Evolutionary conservation across 257 asterid species (phyloP).

Genomic region (Ballota nigra): DNA sequence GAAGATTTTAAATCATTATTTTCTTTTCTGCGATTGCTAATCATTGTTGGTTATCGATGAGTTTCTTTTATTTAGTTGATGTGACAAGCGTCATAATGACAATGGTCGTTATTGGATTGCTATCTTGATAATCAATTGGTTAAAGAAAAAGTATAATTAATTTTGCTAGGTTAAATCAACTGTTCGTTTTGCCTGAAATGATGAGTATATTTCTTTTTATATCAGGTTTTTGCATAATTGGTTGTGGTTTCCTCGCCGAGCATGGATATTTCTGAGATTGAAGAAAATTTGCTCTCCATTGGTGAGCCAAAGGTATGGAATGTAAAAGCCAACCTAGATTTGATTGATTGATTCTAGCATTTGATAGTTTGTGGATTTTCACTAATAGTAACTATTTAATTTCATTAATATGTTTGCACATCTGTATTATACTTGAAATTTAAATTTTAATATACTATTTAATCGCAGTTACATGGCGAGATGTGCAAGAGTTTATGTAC

Average conservation of each 20-base stretch:
- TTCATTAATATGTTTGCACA: neutral
- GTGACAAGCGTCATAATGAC: slow-evolving; percentile 19
- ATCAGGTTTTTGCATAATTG: slow-evolving; percentile 36
- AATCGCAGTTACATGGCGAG: slow-evolving; percentile 85
- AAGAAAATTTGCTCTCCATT: slow-evolving; percentile 64
- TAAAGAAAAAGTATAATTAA: neutral
- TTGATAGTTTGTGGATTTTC: slow-evolving; percentile 1
- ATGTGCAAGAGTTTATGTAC: slow-evolving; percentile 87
- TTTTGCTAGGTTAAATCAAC: slow-evolving; percentile 14
- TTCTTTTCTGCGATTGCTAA: slow-evolving; percentile 13
- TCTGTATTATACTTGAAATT: neutral
- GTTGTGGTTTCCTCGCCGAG: slow-evolving; percentile 21
- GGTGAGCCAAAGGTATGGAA: slow-evolving; percentile 88
- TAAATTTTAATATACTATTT: neutral
- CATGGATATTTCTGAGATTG: slow-evolving; percentile 79
- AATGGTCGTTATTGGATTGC: slow-evolving; percentile 22
- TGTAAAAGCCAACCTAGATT: slow-evolving; percentile 1
- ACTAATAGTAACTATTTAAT: neutral
- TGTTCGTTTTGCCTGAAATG: slow-evolving; percentile 12
- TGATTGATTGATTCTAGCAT: slow-evolving; percentile 12
- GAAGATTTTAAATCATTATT: slow-evolving; percentile 9
- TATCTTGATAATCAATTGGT: slow-evolving; percentile 22
- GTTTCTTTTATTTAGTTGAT: slow-evolving; percentile 17
- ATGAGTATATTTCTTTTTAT: slow-evolving; percentile 10
- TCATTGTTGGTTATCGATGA: slow-evolving; percentile 25